Evolutionary conservation across 1,284 basidiomycete genomes (phyloP), one percentile per base, ranked within the genome.

Genomic region (Phlebopus sp.): DNA sequence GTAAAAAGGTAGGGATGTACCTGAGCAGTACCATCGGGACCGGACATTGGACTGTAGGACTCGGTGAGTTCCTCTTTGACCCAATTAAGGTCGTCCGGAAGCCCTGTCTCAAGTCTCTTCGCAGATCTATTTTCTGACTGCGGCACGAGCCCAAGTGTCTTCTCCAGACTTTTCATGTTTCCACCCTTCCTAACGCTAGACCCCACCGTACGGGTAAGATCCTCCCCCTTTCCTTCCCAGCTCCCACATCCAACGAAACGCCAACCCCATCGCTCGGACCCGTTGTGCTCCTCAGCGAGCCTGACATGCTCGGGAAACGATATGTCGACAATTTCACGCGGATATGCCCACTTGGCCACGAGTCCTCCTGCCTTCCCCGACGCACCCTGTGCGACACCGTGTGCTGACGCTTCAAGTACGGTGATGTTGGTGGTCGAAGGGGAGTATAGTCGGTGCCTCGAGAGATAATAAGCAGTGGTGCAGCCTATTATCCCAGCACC

Each of bases 311-410:
- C 83, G 6, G 73, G 62, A 34, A 88, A 97, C 5, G 90, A 92
- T 38, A 95, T 74, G 36, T 78, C 71, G 5, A 87, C 86, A 15
- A 96, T 72, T 60, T 92, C 86, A 47, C 81, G 77, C 0, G 85
- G 85, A 57, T 85, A 86, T 1, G 85, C 85, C 85, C 85, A 87
- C 55, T 79, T 79, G 0, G 94, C 92, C 18, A 97, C 77, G n/a
- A 97, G 83, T 0, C 94, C 94, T 2, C 92, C 94, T 0, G 91
- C 89, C 64, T 96, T 96, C 5, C 94, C 94, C 0, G 85, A 90
- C 1, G 93, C 91, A 0, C 86, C 85, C 53, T 86, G 83, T 0
- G 84, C 84, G 15, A 75, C 71, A n/a, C 84, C 84, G 36, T 75
- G 59, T 7, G 59, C 64, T 1, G 86, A 90, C 3, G 90, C 86